Evolutionary conservation across 2,329 filamentous ascomycete species (phyloP).

Genomic region (Curvularia eragrostidis): DNA sequence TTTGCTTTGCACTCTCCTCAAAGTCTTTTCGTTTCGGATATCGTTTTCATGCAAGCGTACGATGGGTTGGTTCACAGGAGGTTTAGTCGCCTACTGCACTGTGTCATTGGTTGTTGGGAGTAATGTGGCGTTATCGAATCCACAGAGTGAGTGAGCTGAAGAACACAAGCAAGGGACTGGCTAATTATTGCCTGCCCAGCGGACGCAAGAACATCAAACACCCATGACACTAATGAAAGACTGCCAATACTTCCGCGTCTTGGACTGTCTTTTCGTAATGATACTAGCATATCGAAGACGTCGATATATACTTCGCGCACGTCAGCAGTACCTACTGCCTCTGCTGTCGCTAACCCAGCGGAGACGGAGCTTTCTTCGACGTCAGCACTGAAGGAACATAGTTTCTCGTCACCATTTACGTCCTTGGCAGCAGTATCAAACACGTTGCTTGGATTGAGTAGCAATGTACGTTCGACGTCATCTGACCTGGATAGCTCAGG

Average conservation of each 20-base stretch:
- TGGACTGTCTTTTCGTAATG: constrained; percentile 13
- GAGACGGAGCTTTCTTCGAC: not conserved
- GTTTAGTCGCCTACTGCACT: constrained; percentile 26
- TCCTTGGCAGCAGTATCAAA: not conserved
- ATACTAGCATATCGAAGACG: constrained; percentile 7
- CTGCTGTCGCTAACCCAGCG: not conserved
- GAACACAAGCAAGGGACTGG: not conserved
- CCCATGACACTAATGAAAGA: not conserved
- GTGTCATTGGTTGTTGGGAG: constrained; percentile 6
- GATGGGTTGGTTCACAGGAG: constrained; percentile 45
- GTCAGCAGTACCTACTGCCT: not conserved
- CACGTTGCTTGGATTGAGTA: not conserved
- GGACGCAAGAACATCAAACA: constrained; percentile 6
- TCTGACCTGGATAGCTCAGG: not conserved
- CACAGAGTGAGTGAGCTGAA: constrained; percentile 7
- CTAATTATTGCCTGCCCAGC: not conserved
- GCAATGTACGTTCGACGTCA: not conserved
- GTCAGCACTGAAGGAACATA: not conserved
- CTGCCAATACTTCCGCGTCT: constrained; percentile 15
- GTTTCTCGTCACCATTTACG: not conserved
- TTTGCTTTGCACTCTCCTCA: constrained; percentile 18
- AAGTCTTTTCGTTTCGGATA: constrained; percentile 32
- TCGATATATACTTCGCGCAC: not conserved
- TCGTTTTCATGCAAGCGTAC: constrained; percentile 33
- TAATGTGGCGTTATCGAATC: not conserved